A percentile compares a stretch with the other conserved stretches of the same genome.
Conservation (phyloP, 257 asterid genomes). For the Phtheirospermum japonicum region DNA sequence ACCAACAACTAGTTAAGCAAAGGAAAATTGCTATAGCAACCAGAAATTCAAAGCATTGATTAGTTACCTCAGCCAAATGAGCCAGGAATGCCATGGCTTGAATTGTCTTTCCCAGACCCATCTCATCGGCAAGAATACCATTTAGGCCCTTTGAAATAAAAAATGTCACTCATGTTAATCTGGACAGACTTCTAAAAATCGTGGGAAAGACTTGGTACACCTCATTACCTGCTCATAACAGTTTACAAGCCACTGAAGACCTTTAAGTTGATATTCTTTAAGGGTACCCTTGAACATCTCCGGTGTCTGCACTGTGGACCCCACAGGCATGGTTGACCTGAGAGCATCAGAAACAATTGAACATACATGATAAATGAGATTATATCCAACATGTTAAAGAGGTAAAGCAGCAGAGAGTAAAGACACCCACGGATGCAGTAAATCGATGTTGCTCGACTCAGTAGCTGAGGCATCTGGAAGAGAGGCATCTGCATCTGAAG, state of each 20-base stretch:
- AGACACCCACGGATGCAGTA: conserved; percentile 86
- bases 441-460: conserved; percentile 76
- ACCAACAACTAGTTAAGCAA: conserved; percentile 28
- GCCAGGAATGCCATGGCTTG: conserved; percentile 99
- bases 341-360: conserved; percentile 26
- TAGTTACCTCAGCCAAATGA: conserved; percentile 92
- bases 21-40: conserved; percentile 14
- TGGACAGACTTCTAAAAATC: conserved; percentile 17
- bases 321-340: conserved; percentile 98
- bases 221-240: conserved; percentile 89
- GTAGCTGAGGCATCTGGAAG: conserved; percentile 66
- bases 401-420: conserved; percentile 2
- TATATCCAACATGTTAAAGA: not conserved
- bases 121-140: conserved; percentile 99
- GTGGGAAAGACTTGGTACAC: conserved; percentile 18
- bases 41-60: conserved; percentile 16
- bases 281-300: conserved; percentile 88
- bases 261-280: conserved; percentile 90
- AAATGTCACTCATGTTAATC: conserved; percentile 25
- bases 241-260: conserved; percentile 99
- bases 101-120: conserved; percentile 98
- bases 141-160: conserved; percentile 64
- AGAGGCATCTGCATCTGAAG: conserved; percentile 55
- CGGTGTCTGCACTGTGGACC: conserved; percentile 85
- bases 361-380: conserved; percentile 1